A percentile compares a stretch with the other conserved stretches of the same genome.
Conservation (phyloP, 2,329 filamentous ascomycete species). For the Bipolaris bicolor region DNA sequence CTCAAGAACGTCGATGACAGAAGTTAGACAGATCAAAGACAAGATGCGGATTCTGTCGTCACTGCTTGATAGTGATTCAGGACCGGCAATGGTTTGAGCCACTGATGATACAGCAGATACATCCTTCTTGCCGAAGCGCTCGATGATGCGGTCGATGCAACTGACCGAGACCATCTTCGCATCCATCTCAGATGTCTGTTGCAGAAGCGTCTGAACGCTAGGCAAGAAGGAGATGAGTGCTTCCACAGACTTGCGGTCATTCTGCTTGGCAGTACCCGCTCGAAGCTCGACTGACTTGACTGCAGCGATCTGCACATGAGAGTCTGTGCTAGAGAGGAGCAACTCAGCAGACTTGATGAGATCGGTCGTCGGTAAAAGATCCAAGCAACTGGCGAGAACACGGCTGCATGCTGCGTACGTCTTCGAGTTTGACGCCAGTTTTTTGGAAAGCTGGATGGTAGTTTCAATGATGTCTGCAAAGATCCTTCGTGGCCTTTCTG, state of each 20-base stretch:
- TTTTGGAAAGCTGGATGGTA: constrained; percentile 65
- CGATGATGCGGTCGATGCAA: constrained; percentile 90
- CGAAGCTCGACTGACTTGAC: constrained; percentile 74
- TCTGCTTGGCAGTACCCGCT: constrained; percentile 73
- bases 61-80: constrained; percentile 74
- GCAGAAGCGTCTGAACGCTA: constrained; percentile 76
- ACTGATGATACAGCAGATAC: constrained; percentile 75
- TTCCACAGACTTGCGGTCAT: constrained; percentile 69
- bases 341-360: constrained; percentile 88
- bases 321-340: constrained; percentile 76
- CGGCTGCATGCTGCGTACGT: constrained; percentile 62
- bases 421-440: constrained; percentile 56
- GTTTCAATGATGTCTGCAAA: constrained; percentile 51
- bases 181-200: constrained; percentile 71
- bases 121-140: constrained; percentile 95
- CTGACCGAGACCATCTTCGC: constrained; percentile 86
- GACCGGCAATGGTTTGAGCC: constrained; percentile 76
- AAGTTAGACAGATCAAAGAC: constrained; percentile 87
- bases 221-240: constrained; percentile 80
- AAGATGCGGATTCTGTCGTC: constrained; percentile 78
- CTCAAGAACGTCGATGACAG: constrained; percentile 84
- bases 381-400: constrained; percentile 78
- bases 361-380: constrained; percentile 82
- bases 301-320: constrained; percentile 77
- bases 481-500: constrained; percentile 34